Evolutionary conservation across 2,329 filamentous ascomycete species (phyloP).

Genomic region (Trichophyton simii): DNA sequence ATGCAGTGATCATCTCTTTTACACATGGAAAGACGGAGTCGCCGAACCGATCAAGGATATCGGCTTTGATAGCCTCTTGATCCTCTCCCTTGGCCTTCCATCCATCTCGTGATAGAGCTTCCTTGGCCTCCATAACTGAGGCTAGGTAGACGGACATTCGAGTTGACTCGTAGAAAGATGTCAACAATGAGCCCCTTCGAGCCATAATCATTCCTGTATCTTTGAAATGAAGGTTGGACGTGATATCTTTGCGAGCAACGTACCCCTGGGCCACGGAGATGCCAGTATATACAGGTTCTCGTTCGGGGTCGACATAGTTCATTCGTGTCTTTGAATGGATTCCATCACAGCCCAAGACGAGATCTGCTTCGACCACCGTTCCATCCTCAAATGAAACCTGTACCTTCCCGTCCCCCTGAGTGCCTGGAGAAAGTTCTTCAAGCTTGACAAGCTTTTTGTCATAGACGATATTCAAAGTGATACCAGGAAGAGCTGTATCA

Average conservation of each 20-base stretch:
- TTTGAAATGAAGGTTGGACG: conserved; percentile 23
- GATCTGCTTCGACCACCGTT: conserved; percentile 24
- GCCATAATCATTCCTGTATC: conserved; percentile 36
- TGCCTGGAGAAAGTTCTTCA: conserved; percentile 38
- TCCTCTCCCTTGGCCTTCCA: conserved; percentile 17
- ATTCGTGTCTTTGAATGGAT: conserved; percentile 45
- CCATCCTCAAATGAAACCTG: conserved; percentile 40
- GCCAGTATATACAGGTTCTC: conserved; percentile 39
- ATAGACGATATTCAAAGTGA: conserved; percentile 21
- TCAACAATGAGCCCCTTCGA: conserved; percentile 37
- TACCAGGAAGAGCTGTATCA: background rate
- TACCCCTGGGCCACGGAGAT: conserved; percentile 22
- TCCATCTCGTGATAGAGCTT: conserved; percentile 14
- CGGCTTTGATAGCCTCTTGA: conserved; percentile 21
- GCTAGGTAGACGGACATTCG: conserved; percentile 17
- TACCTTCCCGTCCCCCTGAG: conserved; percentile 31
- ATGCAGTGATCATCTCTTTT: conserved; percentile 21
- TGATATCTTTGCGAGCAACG: conserved; percentile 8
- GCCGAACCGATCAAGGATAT: conserved; percentile 26
- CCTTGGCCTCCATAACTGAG: conserved; percentile 25
- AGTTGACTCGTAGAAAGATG: conserved; percentile 30
- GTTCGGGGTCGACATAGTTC: conserved; percentile 38
- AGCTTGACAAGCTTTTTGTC: conserved; percentile 34
- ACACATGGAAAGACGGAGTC: conserved; percentile 24
- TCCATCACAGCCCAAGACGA: conserved; percentile 47